Evolutionary conservation across 768 basidiomycete genomes (phyloP).

Genomic region (Podaxis sp.): DNA sequence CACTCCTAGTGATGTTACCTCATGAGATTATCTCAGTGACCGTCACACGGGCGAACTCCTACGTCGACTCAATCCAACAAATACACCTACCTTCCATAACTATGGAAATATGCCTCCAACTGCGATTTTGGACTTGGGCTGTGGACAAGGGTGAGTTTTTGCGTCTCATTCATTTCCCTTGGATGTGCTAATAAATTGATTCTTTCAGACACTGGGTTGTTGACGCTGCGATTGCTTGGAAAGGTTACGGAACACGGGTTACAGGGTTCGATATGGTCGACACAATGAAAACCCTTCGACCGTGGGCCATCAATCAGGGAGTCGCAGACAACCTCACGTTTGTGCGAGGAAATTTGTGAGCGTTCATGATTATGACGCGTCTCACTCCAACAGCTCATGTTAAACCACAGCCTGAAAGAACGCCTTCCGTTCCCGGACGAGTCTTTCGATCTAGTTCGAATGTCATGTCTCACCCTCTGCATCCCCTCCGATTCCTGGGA

Average conservation of each 20-base stretch:
- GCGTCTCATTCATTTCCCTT: background rate
- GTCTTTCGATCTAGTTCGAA: slow-evolving; percentile 67
- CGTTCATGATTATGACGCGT: slow-evolving; percentile 17
- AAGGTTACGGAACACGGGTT: slow-evolving; percentile 45
- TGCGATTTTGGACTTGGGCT: slow-evolving; percentile 69
- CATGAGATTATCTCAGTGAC: slow-evolving; percentile 43
- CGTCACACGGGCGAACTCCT: slow-evolving; percentile 51
- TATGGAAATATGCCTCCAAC: slow-evolving; percentile 44
- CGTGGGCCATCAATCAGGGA: slow-evolving; percentile 31
- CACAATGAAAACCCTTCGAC: slow-evolving; percentile 28
- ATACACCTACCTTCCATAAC: slow-evolving; percentile 58
- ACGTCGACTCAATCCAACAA: slow-evolving; percentile 48
- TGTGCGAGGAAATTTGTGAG: slow-evolving; percentile 67
- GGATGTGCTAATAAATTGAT: background rate
- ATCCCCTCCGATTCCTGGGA: slow-evolving; percentile 61
- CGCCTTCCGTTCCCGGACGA: slow-evolving; percentile 58
- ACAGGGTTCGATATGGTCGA: slow-evolving; percentile 66
- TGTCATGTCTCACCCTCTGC: slow-evolving; percentile 64
- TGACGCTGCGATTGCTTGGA: slow-evolving; percentile 63
- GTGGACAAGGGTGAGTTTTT: slow-evolving; percentile 52
- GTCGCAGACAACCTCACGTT: slow-evolving; percentile 45
- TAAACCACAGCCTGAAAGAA: slow-evolving; percentile 46
- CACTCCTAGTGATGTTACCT: slow-evolving; percentile 4
- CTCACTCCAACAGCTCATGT: background rate
- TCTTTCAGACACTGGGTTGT: slow-evolving; percentile 50